These are phyloP conservation scores for Daphne laureola DNA, from an alignment of 441 rosid species.

Conservation along the genomic window DNA sequence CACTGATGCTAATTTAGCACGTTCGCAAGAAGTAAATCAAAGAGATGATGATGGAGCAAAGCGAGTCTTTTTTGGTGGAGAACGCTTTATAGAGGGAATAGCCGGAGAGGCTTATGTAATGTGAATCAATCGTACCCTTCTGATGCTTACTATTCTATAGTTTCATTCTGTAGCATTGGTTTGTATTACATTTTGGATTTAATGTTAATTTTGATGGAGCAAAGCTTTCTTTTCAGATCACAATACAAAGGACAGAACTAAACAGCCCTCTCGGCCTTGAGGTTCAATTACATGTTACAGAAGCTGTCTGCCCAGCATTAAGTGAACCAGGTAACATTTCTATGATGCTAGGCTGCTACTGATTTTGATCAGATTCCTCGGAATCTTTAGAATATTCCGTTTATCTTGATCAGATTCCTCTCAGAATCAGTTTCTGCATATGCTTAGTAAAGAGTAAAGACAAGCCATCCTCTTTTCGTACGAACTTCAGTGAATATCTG, in stretches of 20 bases:
- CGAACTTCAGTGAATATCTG: background rate
- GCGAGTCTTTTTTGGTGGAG: conserved; percentile 98
- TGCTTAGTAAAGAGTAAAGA: too few relatives aligned
- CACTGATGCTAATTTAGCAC: conserved; percentile 76
- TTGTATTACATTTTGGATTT: conserved; percentile 8
- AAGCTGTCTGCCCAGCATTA: conserved; percentile 95
- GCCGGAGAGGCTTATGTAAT: conserved; percentile 95
- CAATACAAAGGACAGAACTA: conserved; percentile 87
- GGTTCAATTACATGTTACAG: conserved; percentile 90
- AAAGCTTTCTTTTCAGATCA: conserved; percentile 52
- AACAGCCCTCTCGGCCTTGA: conserved; percentile 95
- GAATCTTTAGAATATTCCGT: too few relatives aligned
- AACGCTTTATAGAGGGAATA: conserved; percentile 92
- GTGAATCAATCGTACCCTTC: conserved; percentile 14
- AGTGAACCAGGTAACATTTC: conserved; percentile 82
- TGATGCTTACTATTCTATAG: conserved; percentile 15
- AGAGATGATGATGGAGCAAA: conserved; percentile 99
- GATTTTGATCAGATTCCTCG: too few relatives aligned
- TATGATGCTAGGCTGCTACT: too few relatives aligned
- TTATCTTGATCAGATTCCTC: too few relatives aligned
- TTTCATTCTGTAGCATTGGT: conserved; percentile 8
- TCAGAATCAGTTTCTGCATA: too few relatives aligned
- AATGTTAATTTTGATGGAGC: conserved; percentile 15
- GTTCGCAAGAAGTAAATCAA: conserved; percentile 43
- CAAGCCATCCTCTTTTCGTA: conserved; percentile 7